phyloP scores from a whole-genome alignment of 805 yeast species.

The Spathaspora boniae region DNA sequence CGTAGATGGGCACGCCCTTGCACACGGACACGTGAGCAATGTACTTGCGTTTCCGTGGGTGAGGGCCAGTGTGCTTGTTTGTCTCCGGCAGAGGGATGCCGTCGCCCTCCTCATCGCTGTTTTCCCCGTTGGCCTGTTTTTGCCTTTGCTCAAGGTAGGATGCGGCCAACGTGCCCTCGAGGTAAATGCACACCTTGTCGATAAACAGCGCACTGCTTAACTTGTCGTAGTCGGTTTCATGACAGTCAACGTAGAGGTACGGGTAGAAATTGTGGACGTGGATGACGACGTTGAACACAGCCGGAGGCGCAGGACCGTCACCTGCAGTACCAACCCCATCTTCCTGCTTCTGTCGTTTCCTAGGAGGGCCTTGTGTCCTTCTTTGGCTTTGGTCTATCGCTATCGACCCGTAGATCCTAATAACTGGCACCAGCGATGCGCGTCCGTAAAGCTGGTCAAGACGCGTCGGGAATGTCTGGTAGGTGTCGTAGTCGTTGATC shows the following conservation, averaged over 20 bases:
- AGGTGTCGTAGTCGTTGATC: conserved; percentile 62
- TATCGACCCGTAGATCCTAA: conserved; percentile 73
- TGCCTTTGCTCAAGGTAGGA: conserved; percentile 31
- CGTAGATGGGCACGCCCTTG: conserved; percentile 79
- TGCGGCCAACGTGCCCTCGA: conserved; percentile 42
- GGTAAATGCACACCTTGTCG: conserved; percentile 31
- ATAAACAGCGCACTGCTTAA: conserved; percentile 14
- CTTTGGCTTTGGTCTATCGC: conserved; percentile 53
- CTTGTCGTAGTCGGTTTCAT: conserved; percentile 29
- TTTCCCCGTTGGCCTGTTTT: conserved; percentile 9
- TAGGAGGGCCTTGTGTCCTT: too few relatives aligned
- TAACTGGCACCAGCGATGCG: conserved; percentile 61
- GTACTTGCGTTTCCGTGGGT: conserved; percentile 29
- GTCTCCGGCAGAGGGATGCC: too few relatives aligned
- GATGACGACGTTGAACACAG: conserved; percentile 34
- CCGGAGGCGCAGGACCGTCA: conserved; percentile 7
- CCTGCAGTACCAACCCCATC: neutral
- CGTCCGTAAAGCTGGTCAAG: conserved; percentile 45
- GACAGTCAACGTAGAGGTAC: conserved; percentile 66
- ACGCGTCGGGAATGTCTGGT: conserved; percentile 51
- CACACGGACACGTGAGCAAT: conserved; percentile 63
- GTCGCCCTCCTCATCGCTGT: conserved; percentile 9
- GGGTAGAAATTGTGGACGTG: conserved; percentile 88
- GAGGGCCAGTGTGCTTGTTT: neutral
- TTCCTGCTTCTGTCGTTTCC: conserved; percentile 5